Evolutionary conservation across 495 filamentous ascomycete genomes (phyloP).

Genomic region (Neurospora sp.): DNA sequence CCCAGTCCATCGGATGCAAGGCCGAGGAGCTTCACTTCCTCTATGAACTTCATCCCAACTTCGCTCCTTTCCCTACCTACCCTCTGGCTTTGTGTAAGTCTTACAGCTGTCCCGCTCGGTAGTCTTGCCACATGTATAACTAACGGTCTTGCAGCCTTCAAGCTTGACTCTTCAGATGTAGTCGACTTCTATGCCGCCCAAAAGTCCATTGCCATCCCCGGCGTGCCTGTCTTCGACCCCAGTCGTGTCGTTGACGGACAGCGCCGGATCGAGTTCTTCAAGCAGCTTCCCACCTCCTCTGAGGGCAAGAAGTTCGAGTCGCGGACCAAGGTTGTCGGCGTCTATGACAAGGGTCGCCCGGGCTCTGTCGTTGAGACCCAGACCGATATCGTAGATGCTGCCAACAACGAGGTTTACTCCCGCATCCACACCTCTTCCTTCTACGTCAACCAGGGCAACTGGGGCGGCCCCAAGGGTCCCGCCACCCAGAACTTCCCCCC

Average conservation of each 20-base stretch:
- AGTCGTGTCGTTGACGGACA: slow-evolving; percentile 75
- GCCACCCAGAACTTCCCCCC: slow-evolving; percentile 64
- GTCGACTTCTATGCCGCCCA: slow-evolving; percentile 73
- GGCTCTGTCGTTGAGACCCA: slow-evolving; percentile 77
- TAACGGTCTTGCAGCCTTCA: slow-evolving; percentile 53
- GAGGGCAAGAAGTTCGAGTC: slow-evolving; percentile 67
- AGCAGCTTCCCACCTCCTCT: slow-evolving; percentile 64
- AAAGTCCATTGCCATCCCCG: slow-evolving; percentile 53
- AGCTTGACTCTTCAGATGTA: slow-evolving; percentile 65
- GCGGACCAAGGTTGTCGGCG: slow-evolving; percentile 68
- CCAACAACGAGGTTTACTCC: slow-evolving; percentile 60
- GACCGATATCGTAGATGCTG: slow-evolving; percentile 61
- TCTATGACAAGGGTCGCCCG: slow-evolving; percentile 86
- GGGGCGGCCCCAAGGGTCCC: slow-evolving; percentile 87
- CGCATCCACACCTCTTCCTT: slow-evolving; percentile 61
- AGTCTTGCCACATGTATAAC: not conserved
- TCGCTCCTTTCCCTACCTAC: slow-evolving; percentile 81
- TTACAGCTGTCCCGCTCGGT: not conserved
- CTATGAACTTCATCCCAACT: slow-evolving; percentile 76
- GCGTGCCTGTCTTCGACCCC: slow-evolving; percentile 67
- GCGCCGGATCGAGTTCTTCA: slow-evolving; percentile 66
- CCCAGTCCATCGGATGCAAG: slow-evolving; percentile 74
- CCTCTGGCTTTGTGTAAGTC: slow-evolving; percentile 65
- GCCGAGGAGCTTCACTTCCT: slow-evolving; percentile 85
- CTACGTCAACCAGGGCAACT: slow-evolving; percentile 74